Evolutionary conservation across 1,284 basidiomycete genomes (phyloP).

Genomic region (Boletus semigastroideus): DNA sequence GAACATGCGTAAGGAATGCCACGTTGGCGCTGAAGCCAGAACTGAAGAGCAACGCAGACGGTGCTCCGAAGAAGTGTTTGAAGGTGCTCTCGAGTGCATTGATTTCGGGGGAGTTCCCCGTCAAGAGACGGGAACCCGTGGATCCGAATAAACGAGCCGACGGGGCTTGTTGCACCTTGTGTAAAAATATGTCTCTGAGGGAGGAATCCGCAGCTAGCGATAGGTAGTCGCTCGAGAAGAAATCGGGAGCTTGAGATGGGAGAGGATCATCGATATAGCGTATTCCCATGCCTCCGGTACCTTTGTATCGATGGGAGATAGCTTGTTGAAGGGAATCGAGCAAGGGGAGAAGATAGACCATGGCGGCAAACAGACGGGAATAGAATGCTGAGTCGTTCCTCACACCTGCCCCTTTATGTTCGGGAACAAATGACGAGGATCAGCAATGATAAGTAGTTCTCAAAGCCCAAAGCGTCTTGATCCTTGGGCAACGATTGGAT

Average conservation of each 20-base stretch:
- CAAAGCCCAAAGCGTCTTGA: background rate
- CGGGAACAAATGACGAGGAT: background rate
- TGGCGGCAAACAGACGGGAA: background rate
- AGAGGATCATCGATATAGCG: constrained; percentile 21
- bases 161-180: constrained; percentile 24
- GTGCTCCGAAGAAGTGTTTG: constrained; percentile 20
- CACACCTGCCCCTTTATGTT: constrained; percentile 12
- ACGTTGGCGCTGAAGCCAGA: constrained; percentile 65
- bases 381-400: background rate
- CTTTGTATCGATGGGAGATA: constrained; percentile 4
- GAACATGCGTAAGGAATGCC: constrained; percentile 53
- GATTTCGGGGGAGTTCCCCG: constrained; percentile 38
- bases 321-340: constrained; percentile 19
- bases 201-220: constrained; percentile 44
- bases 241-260: constrained; percentile 42
- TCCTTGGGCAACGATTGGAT: background rate
- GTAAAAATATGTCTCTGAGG: constrained; percentile 37
- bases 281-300: constrained; percentile 1
- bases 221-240: constrained; percentile 66
- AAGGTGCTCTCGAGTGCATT: constrained; percentile 16
- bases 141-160: constrained; percentile 46
- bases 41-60: constrained; percentile 54
- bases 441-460: background rate
- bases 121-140: constrained; percentile 56
- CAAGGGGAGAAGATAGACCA: constrained; percentile 12